Percentiles rank a stretch among this genome's conserved stretches.
phyloP scores from a whole-genome alignment of 306 rosid genomes.

The Acacia confusa region DNA sequence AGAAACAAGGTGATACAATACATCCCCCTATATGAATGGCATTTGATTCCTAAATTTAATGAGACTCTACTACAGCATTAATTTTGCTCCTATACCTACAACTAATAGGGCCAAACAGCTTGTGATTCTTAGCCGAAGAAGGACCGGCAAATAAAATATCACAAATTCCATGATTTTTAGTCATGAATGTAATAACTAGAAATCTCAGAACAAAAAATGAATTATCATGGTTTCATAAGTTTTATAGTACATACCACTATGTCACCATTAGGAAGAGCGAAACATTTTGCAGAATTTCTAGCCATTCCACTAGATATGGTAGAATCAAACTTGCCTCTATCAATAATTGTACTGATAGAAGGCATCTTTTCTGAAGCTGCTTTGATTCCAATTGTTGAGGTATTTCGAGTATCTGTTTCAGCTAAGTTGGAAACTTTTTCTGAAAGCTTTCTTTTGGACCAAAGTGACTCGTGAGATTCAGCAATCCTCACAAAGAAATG shows the following conservation, averaged over 20 bases:
- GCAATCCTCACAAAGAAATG: slow-evolving; percentile 92
- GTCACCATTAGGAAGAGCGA: slow-evolving; percentile 87
- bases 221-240: slow-evolving; percentile 33
- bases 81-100: neutral
- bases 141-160: neutral
- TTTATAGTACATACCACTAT: slow-evolving; percentile 79
- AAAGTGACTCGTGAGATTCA: slow-evolving; percentile 70
- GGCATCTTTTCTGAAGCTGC: slow-evolving; percentile 41
- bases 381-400: slow-evolving; percentile 34
- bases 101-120: neutral
- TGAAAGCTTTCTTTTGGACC: slow-evolving; percentile 63
- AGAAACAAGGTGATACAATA: neutral
- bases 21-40: neutral
- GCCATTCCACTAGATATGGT: slow-evolving; percentile 76
- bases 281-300: slow-evolving; percentile 74
- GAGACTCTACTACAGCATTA: neutral
- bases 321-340: slow-evolving; percentile 79
- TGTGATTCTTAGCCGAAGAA: neutral
- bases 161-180: neutral
- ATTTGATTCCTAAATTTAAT: neutral
- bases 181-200: neutral
- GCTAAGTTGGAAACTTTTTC: slow-evolving; percentile 33
- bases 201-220: neutral
- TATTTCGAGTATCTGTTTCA: slow-evolving; percentile 41
- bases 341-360: slow-evolving; percentile 56